phyloP scores from a whole-genome alignment of 768 basidiomycete genomes.

The Megacollybia marginata region DNA sequence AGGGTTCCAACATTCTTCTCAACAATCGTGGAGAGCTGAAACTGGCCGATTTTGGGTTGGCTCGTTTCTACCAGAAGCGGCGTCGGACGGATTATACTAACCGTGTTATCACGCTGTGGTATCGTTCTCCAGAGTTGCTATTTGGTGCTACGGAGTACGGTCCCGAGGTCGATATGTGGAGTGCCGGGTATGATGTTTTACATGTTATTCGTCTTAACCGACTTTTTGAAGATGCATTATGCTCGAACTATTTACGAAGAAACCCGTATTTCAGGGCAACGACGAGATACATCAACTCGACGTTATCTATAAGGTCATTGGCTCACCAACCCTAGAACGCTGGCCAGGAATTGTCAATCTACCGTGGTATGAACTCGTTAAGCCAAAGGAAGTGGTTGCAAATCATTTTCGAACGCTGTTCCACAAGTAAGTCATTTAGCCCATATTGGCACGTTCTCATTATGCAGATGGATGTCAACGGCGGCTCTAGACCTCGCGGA shows the following conservation, averaged over 20 bases:
- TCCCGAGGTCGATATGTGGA: constrained; percentile 99
- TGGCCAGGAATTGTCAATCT: constrained; percentile 81
- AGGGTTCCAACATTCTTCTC: constrained; percentile 96
- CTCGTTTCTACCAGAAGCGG: constrained; percentile 91
- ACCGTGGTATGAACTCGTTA: constrained; percentile 99
- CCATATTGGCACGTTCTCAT: not conserved
- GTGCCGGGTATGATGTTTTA: constrained; percentile 68
- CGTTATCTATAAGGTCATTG: constrained; percentile 84
- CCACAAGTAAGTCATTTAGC: constrained; percentile 51
- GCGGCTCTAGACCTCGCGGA: constrained; percentile 86
- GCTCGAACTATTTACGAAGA: constrained; percentile 93
- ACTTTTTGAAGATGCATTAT: constrained; percentile 77
- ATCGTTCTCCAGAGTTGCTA: constrained; percentile 90
- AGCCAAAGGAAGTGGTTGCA: constrained; percentile 67
- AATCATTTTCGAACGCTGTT: constrained; percentile 83
- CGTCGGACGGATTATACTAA: constrained; percentile 95
- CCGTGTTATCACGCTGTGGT: constrained; percentile 98
- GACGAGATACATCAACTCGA: constrained; percentile 98
- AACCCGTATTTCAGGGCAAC: constrained; percentile 95
- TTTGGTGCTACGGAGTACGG: constrained; percentile 96
- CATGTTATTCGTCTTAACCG: constrained; percentile 1
- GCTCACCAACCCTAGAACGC: constrained; percentile 74
- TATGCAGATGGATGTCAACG: constrained; percentile 72
- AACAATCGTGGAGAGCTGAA: constrained; percentile 90
- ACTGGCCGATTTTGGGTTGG: constrained; percentile 95